A percentile compares a stretch with the other conserved stretches of the same genome.
Conservation (phyloP, 805 yeast genomes). For the Barnettozyma wickerhamii region DNA sequence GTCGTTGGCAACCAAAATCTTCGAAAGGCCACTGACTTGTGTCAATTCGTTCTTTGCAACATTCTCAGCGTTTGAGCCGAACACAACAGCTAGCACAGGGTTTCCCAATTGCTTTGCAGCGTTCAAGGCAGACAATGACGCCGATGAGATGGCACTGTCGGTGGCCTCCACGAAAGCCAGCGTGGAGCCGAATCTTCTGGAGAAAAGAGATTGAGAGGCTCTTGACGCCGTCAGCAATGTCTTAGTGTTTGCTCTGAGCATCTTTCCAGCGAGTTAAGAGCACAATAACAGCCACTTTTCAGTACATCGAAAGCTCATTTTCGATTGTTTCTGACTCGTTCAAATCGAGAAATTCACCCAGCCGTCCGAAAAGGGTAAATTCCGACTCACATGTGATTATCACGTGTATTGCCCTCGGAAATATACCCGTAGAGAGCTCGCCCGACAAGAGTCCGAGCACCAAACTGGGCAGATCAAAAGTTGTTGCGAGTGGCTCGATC, state of each 20-base stretch:
- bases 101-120: slow-evolving; percentile 78
- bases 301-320: too few species aligned
- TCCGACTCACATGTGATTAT: background rate
- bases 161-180: slow-evolving; percentile 69
- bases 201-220: background rate
- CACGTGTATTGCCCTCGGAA: background rate
- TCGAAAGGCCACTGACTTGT: slow-evolving; percentile 40
- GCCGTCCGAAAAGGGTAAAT: background rate
- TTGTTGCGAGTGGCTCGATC: too few species aligned
- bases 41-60: slow-evolving; percentile 45
- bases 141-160: slow-evolving; percentile 51
- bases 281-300: too few species aligned
- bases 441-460: slow-evolving; percentile 5
- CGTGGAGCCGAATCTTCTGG: slow-evolving; percentile 56
- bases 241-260: slow-evolving; percentile 15
- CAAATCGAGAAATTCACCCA: background rate
- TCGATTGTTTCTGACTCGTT: too few species aligned
- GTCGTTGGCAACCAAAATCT: slow-evolving; percentile 51
- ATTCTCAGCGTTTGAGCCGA: slow-evolving; percentile 57
- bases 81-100: slow-evolving; percentile 74
- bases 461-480: too few species aligned
- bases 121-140: slow-evolving; percentile 64
- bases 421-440: background rate
- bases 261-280: too few species aligned
- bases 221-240: slow-evolving; percentile 1